Evolutionary conservation across 495 filamentous ascomycete genomes (phyloP).

Genomic region (Thozetella sp.): DNA sequence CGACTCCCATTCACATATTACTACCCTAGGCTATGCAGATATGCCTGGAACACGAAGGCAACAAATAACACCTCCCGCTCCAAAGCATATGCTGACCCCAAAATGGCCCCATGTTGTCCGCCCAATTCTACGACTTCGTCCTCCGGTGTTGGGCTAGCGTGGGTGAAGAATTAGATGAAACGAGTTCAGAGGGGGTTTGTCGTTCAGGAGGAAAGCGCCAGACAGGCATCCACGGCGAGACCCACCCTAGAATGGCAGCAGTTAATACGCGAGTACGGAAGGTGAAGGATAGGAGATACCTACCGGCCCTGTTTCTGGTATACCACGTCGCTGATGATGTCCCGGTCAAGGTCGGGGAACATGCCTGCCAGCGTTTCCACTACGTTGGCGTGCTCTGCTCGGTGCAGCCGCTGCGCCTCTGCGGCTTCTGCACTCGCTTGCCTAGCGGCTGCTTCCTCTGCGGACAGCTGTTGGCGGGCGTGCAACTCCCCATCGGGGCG

Average conservation of each 20-base stretch:
- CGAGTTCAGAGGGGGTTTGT: too few species aligned
- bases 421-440: slow-evolving; percentile 93
- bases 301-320: slow-evolving; percentile 89
- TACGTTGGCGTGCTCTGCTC: slow-evolving; percentile 83
- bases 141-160: too few species aligned
- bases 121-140: not conserved
- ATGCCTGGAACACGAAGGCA: slow-evolving; percentile 8
- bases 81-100: not conserved
- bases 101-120: not conserved
- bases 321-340: slow-evolving; percentile 93
- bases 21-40: slow-evolving; percentile 10
- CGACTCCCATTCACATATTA: not conserved
- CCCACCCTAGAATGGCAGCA: slow-evolving; percentile 64
- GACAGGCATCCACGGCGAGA: slow-evolving; percentile 87
- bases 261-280: slow-evolving; percentile 17
- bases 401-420: slow-evolving; percentile 82
- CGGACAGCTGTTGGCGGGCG: slow-evolving; percentile 51
- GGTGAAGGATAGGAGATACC: slow-evolving; percentile 32
- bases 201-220: too few species aligned
- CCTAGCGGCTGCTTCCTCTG: slow-evolving; percentile 89
- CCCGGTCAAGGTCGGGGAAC: slow-evolving; percentile 90
- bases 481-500: slow-evolving; percentile 31
- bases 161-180: too few species aligned
- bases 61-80: slow-evolving; percentile 8
- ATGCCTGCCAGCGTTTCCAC: slow-evolving; percentile 91